A percentile compares a stretch with the other conserved stretches of the same genome.
Conservation (phyloP, 768 basidiomycete genomes). For the Galerina sulciceps region DNA sequence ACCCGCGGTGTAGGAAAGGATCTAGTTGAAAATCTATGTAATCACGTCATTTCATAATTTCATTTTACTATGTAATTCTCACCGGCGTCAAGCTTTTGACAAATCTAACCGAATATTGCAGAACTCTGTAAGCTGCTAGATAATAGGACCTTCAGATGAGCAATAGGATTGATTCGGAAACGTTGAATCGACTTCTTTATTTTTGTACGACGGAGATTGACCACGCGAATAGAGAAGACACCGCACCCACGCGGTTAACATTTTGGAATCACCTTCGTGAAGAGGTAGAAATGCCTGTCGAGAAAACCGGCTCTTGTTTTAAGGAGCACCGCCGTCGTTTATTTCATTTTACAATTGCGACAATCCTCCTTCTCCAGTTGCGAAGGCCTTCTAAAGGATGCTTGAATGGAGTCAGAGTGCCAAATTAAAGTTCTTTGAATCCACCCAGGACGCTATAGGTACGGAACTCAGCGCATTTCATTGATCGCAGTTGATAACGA, state of each 20-base stretch:
- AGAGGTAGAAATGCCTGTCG: not conserved
- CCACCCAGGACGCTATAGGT: not conserved
- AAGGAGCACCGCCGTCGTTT: not conserved
- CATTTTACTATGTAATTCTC: conserved; percentile 1
- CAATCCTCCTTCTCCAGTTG: too few species aligned
- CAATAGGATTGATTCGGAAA: not conserved
- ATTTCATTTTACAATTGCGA: too few species aligned
- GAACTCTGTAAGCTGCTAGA: too few species aligned
- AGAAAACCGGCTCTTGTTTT: not conserved
- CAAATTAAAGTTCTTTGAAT: not conserved
- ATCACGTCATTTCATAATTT: not conserved
- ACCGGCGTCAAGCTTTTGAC: not conserved
- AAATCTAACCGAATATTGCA: not conserved
- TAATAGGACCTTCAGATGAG: too few species aligned
- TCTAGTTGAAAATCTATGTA: too few species aligned
- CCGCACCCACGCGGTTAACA: not conserved
- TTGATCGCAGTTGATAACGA: not conserved
- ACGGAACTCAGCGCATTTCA: not conserved
- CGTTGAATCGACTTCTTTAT: not conserved
- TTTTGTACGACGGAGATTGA: not conserved
- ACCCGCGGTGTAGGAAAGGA: too few species aligned
- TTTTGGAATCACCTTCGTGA: not conserved
- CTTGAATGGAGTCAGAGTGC: too few species aligned
- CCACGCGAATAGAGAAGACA: not conserved
- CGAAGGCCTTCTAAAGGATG: too few species aligned